These are phyloP conservation scores for Lichtheimia ramosa DNA, from an alignment of 371 early-diverging fungal genomes.

Conservation along the genomic window DNA sequence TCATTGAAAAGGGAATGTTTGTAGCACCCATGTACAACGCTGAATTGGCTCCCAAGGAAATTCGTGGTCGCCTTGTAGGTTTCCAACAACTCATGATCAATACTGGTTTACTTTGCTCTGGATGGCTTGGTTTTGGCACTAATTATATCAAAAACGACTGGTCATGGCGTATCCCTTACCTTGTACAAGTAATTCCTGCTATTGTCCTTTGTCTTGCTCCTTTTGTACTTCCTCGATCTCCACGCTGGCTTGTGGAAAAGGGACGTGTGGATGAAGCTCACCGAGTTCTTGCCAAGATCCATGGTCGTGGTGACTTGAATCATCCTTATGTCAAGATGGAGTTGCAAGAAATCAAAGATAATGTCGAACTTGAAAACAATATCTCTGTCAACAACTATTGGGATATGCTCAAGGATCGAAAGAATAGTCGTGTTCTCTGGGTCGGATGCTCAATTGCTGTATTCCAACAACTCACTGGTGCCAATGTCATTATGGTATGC, in stretches of 20 bases:
- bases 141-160: slow-evolving; percentile 26
- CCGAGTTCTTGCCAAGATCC: slow-evolving; percentile 73
- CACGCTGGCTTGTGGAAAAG: slow-evolving; percentile 51
- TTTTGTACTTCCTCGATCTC: slow-evolving; percentile 57
- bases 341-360: slow-evolving; percentile 73
- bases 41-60: slow-evolving; percentile 66
- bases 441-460: slow-evolving; percentile 73
- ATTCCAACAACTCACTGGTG: slow-evolving; percentile 59
- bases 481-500: slow-evolving; percentile 41
- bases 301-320: slow-evolving; percentile 54
- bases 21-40: slow-evolving; percentile 86
- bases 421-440: slow-evolving; percentile 57
- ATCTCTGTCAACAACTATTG: slow-evolving; percentile 66
- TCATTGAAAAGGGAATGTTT: slow-evolving; percentile 5
- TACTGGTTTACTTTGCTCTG: slow-evolving; percentile 47
- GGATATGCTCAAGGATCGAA: slow-evolving; percentile 72
- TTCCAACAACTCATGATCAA: slow-evolving; percentile 51
- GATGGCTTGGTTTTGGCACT: slow-evolving; percentile 47
- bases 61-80: slow-evolving; percentile 51
- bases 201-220: slow-evolving; percentile 42
- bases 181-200: slow-evolving; percentile 51
- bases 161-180: slow-evolving; percentile 56
- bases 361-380: slow-evolving; percentile 68
- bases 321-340: slow-evolving; percentile 68
- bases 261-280: slow-evolving; percentile 65